Base-by-base conservation (phyloP, 1,139 yeast genomes). In the Saccharomycopsis phalli region DNA sequence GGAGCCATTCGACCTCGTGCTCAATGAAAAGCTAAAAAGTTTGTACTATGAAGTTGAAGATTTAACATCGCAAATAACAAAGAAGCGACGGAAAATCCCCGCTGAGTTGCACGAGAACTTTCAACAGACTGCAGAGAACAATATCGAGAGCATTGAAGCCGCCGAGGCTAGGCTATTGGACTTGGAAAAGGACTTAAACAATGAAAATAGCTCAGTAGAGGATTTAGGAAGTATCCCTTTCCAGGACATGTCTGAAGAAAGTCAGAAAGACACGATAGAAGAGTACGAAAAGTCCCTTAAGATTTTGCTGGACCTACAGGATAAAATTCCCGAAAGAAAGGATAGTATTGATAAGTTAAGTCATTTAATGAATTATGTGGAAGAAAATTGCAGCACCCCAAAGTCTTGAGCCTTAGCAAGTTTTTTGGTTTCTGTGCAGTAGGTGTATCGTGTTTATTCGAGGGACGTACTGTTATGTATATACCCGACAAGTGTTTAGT, bases 1-100 rank as follows among this genome's bases (percentile, higher is more conserved):
- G 13, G 86, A 76, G 52, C 81, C 83, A 0, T 78, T 77, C 55
- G 83, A 80, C 53, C 59, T 70, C 33, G 72, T 68, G 8, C 54
- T 77, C 44, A 76, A 78, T 52, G 71, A 70, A 43, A 55, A 63
- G 41, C 66, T 80, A 26, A 60, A 84, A 37, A 63, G 65, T 37
- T 53, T 72, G 30, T 67, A 78, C 47, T 66, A 66, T 38, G 65
- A 66, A 35, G 75, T 79, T 45, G 87, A 80, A 48, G 68, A 65
- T 36, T 74, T 72, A 47, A 72, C 81, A 0, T 66, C 71, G 1
- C 66, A 62, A 40, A 67, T 76, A 21, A 68, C 82, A 0, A 59
- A 61, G 28, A 55, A 75, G 41, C 59, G 86, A 37, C 61, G 73
- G 38, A 65, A 64, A n/a, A 60, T 71, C n/a, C 86, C 84, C 0